Evolutionary conservation across 2,329 filamentous ascomycete genomes (phyloP).

Genomic region (Venturia pyrina): DNA sequence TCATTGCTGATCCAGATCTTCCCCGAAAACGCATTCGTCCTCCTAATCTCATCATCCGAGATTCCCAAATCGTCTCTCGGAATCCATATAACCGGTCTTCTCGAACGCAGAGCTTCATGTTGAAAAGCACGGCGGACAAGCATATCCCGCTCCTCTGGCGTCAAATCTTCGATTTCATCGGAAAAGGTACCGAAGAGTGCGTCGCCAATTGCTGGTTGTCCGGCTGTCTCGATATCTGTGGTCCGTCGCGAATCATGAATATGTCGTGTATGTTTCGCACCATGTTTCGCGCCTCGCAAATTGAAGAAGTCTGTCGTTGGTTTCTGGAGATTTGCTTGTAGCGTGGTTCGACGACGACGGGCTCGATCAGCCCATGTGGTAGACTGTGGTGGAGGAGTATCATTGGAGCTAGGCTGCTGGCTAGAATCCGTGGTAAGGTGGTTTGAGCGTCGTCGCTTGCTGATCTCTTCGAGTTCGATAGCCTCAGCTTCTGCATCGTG

Average conservation of each 20-base stretch:
- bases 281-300: not conserved
- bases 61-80: conserved; percentile 83
- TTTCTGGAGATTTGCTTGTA: conserved; percentile 8
- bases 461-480: conserved; percentile 26
- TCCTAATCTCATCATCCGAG: conserved; percentile 78
- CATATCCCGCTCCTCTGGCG: conserved; percentile 76
- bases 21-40: conserved; percentile 63
- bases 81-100: conserved; percentile 86
- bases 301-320: conserved; percentile 15
- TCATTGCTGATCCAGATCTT: conserved; percentile 90
- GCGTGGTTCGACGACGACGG: not conserved
- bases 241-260: not conserved
- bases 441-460: conserved; percentile 4
- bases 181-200: conserved; percentile 79
- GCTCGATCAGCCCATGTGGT: conserved; percentile 9
- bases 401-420: not conserved
- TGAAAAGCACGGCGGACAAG: conserved; percentile 83
- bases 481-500: conserved; percentile 27
- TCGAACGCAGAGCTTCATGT: conserved; percentile 75
- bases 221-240: conserved; percentile 12
- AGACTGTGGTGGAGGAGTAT: not conserved
- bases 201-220: conserved; percentile 49
- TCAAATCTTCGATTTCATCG: conserved; percentile 90
- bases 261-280: not conserved
- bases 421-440: not conserved